These are phyloP conservation scores for Testicularia cyperi DNA, from an alignment of 1,284 basidiomycete species.

Conservation along the genomic window DNA sequence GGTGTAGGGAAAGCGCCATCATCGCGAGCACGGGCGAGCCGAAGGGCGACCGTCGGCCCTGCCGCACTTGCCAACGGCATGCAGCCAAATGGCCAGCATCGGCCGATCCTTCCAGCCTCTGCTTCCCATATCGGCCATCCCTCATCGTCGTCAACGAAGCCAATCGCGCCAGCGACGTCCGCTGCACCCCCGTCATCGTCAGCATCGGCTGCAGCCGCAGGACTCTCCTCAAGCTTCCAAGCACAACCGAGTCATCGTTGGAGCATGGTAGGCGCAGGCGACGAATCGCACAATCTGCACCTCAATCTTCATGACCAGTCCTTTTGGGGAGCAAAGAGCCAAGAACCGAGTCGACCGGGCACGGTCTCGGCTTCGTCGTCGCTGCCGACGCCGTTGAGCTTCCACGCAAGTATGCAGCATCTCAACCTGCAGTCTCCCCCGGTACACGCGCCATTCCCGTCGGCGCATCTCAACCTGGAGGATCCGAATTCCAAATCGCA, in stretches of 20 bases:
- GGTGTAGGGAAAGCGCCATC: constrained; percentile 45
- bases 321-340: constrained; percentile 5
- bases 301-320: constrained; percentile 12
- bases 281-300: constrained; percentile 9
- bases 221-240: constrained; percentile 26
- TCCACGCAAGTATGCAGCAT: constrained; percentile 39
- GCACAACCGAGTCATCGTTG: constrained; percentile 23
- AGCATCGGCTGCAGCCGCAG: constrained; percentile 5
- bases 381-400: constrained; percentile 25
- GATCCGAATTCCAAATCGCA: constrained; percentile 6
- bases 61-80: constrained; percentile 27
- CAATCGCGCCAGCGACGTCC: constrained; percentile 1
- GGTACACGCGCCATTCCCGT: not conserved
- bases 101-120: constrained; percentile 3
- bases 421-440: constrained; percentile 39
- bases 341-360: constrained; percentile 1
- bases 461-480: not conserved
- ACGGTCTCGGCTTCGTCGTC: constrained; percentile 23
- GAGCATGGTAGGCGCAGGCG: constrained; percentile 26
- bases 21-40: constrained; percentile 23
- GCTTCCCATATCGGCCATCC: no score
- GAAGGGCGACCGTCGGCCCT: constrained; percentile 36
- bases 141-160: no score
- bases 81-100: constrained; percentile 1
- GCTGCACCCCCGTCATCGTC: not conserved